These are phyloP conservation scores for Vicia faba DNA, from an alignment of 306 rosid genomes.

Conservation along the genomic window DNA sequence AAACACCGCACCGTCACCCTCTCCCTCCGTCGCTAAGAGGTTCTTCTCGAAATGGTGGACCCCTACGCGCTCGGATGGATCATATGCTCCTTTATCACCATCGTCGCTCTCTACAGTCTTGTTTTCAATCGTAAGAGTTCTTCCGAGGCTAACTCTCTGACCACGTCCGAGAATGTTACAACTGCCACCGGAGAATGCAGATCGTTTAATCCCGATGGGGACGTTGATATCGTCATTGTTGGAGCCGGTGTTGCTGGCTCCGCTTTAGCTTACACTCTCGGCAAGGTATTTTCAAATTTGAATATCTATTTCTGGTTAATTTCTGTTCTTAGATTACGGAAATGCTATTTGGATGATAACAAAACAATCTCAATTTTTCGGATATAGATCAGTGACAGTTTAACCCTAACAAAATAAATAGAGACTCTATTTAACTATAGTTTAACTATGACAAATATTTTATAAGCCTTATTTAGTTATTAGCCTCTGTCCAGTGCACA, in stretches of 20 bases:
- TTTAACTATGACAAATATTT: too few species aligned
- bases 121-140: constrained; percentile 32
- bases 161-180: constrained; percentile 43
- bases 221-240: constrained; percentile 73
- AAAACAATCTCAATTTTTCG: too few species aligned
- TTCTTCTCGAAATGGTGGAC: constrained; percentile 51
- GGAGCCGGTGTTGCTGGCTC: constrained; percentile 98
- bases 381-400: too few species aligned
- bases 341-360: too few species aligned
- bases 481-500: too few species aligned
- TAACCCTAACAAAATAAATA: too few species aligned
- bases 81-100: constrained; percentile 44
- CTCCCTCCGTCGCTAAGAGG: constrained; percentile 36
- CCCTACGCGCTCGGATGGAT: constrained; percentile 55
- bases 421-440: too few species aligned
- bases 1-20: constrained; percentile 7
- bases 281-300: constrained; percentile 52
- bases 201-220: constrained; percentile 44
- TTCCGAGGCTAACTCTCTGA: constrained; percentile 22
- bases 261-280: constrained; percentile 94
- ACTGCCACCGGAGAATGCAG: constrained; percentile 59
- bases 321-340: too few species aligned
- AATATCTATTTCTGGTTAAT: not conserved
- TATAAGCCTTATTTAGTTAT: too few species aligned
- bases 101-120: constrained; percentile 44